Evolutionary conservation across 192 early-diverging fungal genomes (phyloP), one percentile per base, ranked within the genome.

Genomic region (Umbelopsis isabellina): DNA sequence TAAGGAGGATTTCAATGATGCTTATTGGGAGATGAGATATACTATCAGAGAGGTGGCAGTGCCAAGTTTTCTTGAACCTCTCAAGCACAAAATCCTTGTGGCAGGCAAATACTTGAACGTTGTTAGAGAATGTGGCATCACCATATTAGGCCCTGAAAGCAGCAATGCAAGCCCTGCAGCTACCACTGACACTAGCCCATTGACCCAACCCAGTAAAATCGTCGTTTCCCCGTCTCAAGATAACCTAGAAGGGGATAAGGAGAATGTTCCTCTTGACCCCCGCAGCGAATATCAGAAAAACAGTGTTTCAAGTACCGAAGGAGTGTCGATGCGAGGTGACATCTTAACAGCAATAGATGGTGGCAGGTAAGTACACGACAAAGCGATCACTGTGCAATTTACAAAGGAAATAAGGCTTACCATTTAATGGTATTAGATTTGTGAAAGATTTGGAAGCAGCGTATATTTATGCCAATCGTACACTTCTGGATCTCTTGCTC

Each of bases 91-190:
- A 77, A 91, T 98, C 53, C 74, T 99, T 68, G 78, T 91, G 20
- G 92, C 96, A 0, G 98, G 98, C 46, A 96, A 96, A 77, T 98
- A 99, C 74, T 77, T 98, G 49, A 98, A 99, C 76, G 95, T 97
- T 2, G 83, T 98, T 23, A 82, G 92, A 1, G 94, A 94, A 66
- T 97, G 93, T 75, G 89, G 89, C n/a, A 84, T 87, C 7, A 70
- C 69, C 67, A 68, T 83, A 23, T 41, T 73, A 18, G 79, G 67
- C 16, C 77, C 81, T 20, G 70, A 81, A 46, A 72, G 22, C 11
- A 73, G 27, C 20, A 33, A 69, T 13, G 27, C n/a, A 68, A 46
- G 16, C 37, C 18, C 37, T 20, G 27, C 8, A 25, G 15, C 10
- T 20, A 27, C 20, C 48, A 13, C 13, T 6, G 46, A 35, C 10